Base-by-base conservation (phyloP, 352 stramenopile species). In the Pythium scleroteichum region DNA sequence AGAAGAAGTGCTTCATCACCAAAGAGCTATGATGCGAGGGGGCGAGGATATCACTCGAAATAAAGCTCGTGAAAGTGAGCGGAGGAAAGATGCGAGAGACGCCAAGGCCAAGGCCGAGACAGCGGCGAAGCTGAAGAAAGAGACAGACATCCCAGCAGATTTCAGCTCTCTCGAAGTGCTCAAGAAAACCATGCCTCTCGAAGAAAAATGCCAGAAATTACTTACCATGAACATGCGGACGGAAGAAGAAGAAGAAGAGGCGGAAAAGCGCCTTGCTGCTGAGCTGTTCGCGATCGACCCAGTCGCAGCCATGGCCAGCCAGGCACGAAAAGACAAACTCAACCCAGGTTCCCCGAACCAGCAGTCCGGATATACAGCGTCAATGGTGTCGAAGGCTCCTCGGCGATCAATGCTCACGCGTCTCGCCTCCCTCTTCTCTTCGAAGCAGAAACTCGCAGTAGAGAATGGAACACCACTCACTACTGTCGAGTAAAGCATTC, bases 221-320 rank as follows among this genome's bases (percentile, higher is more conserved):
- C 12, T 75, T 39, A 35, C 29, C 22, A 66, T 69, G 50, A 72
- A 64, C 26, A 63, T 75, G 64, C 53, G 63, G 14, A 70, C 68
- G 1, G 64, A 72, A 47, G 68, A 72, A 42, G 68, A 75, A 16
- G 64, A 75, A 27, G 59, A 59, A n/a, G 59, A 66, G 23, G 64
- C 57, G 0, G 46, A 71, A 22, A 53, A 57, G 29, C 52, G 52
- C 4, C 33, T 71, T 16, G 57, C 57, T 5, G 52, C 46, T 1
- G 64, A 71, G 35, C 40, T 71, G 0, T 51, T 64, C 7, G 52
- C 51, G 9, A 62, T 71, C 5, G 53, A 71, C 47, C 58, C 64
- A 3, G 16, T 71, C 29, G 64, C 64, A n/a, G 57, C 55, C 5
- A 20, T 49, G 10, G 29, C 26, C 14, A 40, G 23, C 8, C 57